Evolutionary conservation across 2,329 filamentous ascomycete species (phyloP), one percentile per base, ranked within the genome.

Genomic region (Thelonectria blattea): DNA sequence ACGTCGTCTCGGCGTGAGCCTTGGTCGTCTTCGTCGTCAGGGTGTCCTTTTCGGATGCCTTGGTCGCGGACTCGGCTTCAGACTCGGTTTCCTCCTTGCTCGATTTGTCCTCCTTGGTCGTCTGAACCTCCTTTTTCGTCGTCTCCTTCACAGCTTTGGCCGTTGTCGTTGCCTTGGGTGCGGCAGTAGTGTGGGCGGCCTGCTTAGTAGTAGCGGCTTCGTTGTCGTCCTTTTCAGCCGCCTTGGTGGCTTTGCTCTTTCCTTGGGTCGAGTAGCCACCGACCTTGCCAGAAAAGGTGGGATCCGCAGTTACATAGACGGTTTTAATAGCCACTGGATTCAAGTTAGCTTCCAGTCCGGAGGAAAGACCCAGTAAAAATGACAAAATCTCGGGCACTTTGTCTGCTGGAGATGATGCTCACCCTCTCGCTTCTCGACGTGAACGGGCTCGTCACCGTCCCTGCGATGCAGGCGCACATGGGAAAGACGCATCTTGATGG

Each of bases 191-290:
- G 5, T 64, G 58, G n/a, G 59, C 47, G 17, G 39, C 46, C 11
- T 54, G 45, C 7, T 59, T 52, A 5, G 12, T 34, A 10, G 14
- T 12, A 14, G 20, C n/a, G 11, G 41, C 4, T 5, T 52, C 15
- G 51, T 49, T 17, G n/a, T 52, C 22, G 7, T 43, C 37, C 46
- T 47, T 56, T 42, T 63, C 58, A 8, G 65, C 45, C 7, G 55
- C 47, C 37, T 64, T 20, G 11, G 69, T 68, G 14, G 62, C 49
- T 46, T 64, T 52, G 5, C 66, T 62, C 9, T 58, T 39, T 10
- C 60, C 68, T 10, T 78, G 50, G 6, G 79, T 81, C 34, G 74
- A 74, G 56, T 78, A 81, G 24, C 80, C 80, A 52, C 78, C 80
- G 56, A 82, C 72, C 6, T 72, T 68, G n/a, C 78, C 80, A 37